These are phyloP conservation scores for Phoma sp. DNA, from an alignment of 2,329 filamentous ascomycete genomes.

Conservation along the genomic window DNA sequence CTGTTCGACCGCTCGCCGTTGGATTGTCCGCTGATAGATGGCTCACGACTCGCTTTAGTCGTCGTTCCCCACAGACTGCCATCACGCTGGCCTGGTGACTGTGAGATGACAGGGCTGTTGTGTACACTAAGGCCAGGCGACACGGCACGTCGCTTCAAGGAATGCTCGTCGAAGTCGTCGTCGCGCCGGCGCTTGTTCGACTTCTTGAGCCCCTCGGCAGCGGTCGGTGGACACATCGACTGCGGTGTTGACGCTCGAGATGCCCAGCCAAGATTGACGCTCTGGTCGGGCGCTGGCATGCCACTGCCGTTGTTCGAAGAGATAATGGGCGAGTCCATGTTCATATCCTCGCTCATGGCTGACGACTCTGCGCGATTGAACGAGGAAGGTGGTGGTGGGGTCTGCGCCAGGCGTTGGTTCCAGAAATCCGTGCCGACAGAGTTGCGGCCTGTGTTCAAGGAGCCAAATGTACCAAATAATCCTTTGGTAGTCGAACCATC, in stretches of 20 bases:
- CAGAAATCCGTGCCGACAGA: slow-evolving; percentile 77
- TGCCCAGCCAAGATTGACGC: slow-evolving; percentile 28
- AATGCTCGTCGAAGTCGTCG: slow-evolving; percentile 85
- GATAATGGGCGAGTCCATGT: slow-evolving; percentile 70
- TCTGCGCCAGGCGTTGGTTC: slow-evolving; percentile 68
- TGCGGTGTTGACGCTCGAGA: slow-evolving; percentile 49
- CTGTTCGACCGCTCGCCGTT: slow-evolving; percentile 56
- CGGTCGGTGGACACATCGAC: slow-evolving; percentile 45
- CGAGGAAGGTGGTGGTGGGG: slow-evolving; percentile 61
- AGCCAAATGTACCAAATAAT: slow-evolving; percentile 71
- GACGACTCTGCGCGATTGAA: slow-evolving; percentile 63
- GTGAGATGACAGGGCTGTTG: slow-evolving; percentile 81
- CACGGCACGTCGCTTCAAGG: slow-evolving; percentile 90
- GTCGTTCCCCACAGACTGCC: slow-evolving; percentile 74
- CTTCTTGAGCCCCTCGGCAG: slow-evolving; percentile 51
- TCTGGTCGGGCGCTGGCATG: slow-evolving; percentile 28
- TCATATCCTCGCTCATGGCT: slow-evolving; percentile 69
- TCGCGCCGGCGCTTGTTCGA: slow-evolving; percentile 79
- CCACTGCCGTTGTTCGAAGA: slow-evolving; percentile 31
- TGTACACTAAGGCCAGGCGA: slow-evolving; percentile 90
- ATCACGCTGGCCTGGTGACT: slow-evolving; percentile 81
- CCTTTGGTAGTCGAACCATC: slow-evolving; percentile 50
- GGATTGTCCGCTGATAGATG: slow-evolving; percentile 60
- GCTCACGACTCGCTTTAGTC: slow-evolving; percentile 65
- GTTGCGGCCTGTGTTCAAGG: slow-evolving; percentile 78